These are phyloP conservation scores for Xylariaceae sp. DNA, from an alignment of 2,329 filamentous ascomycete species.

Conservation along the genomic window DNA sequence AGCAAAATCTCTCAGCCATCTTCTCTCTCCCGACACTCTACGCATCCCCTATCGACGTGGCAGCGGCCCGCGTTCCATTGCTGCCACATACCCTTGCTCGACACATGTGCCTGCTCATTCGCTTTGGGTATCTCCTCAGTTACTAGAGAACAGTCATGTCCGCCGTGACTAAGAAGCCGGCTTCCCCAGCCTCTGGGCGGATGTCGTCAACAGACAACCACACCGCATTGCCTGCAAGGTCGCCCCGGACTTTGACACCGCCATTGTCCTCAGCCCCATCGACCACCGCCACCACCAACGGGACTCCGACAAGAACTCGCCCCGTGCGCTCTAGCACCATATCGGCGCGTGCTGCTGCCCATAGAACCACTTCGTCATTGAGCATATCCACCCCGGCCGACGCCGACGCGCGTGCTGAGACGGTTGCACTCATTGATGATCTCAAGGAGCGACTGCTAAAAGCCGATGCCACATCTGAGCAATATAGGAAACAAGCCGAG, in stretches of 20 bases:
- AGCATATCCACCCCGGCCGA: conserved; percentile 50
- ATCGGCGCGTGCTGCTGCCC: conserved; percentile 67
- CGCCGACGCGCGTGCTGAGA: conserved; percentile 74
- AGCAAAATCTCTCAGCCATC: not conserved
- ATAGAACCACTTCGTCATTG: conserved; percentile 51
- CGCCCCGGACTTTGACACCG: conserved; percentile 47
- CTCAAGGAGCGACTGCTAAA: conserved; percentile 77
- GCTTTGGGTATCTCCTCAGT: not conserved
- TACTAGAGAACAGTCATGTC: conserved; percentile 42
- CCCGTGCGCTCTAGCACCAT: conserved; percentile 63
- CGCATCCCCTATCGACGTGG: not conserved
- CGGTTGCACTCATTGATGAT: conserved; percentile 74
- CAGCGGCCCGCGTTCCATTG: not conserved
- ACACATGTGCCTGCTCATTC: not conserved
- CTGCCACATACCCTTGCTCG: not conserved
- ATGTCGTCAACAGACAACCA: conserved; percentile 40
- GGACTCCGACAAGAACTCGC: conserved; percentile 52
- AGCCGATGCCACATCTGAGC: conserved; percentile 72
- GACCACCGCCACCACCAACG: conserved; percentile 36
- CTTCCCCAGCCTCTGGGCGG: conserved; percentile 45
- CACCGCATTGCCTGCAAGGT: conserved; percentile 39
- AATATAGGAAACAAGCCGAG: conserved; percentile 78
- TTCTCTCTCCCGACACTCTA: not conserved
- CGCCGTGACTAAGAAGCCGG: conserved; percentile 49
- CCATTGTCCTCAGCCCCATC: conserved; percentile 37